Evolutionary conservation across 2,329 filamentous ascomycete species (phyloP).

Genomic region (Cytospora chrysosperma): DNA sequence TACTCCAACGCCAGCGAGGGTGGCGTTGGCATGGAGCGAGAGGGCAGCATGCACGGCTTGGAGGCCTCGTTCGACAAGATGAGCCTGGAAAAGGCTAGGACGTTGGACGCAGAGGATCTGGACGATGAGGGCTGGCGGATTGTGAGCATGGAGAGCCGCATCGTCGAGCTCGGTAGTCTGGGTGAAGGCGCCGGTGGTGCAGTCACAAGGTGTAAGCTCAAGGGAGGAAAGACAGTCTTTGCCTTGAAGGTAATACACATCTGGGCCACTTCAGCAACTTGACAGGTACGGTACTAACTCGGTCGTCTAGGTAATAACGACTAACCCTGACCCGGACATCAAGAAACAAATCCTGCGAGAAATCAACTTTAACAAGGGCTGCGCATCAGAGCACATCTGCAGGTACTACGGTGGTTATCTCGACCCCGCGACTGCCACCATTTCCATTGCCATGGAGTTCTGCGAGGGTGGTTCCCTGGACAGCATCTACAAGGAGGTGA

Average conservation of each 20-base stretch:
- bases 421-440: constrained; percentile 92
- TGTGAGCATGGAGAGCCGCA: constrained; percentile 83
- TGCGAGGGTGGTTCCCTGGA: constrained; percentile 96
- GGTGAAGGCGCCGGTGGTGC: constrained; percentile 95
- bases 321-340: constrained; percentile 94
- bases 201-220: constrained; percentile 86
- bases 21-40: constrained; percentile 75
- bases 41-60: constrained; percentile 75
- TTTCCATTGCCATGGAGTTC: constrained; percentile 98
- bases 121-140: constrained; percentile 96
- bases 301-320: constrained; percentile 79
- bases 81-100: constrained; percentile 76
- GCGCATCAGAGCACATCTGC: constrained; percentile 93
- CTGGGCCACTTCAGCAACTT: background rate
- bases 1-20: constrained; percentile 80
- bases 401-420: constrained; percentile 97
- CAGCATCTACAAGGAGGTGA: constrained; percentile 96
- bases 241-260: constrained; percentile 77
- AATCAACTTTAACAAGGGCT: constrained; percentile 96
- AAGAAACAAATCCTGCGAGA: constrained; percentile 98
- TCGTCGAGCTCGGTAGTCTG: constrained; percentile 82
- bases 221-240: constrained; percentile 91
- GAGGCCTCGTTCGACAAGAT: constrained; percentile 73
- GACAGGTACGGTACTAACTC: background rate
- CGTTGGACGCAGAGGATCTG: constrained; percentile 87